Percentiles rank a stretch among this genome's conserved stretches.
These are phyloP conservation scores for Themeda triandra DNA, from an alignment of 176 grass and related monocot genomes.

Conservation along the genomic window DNA sequence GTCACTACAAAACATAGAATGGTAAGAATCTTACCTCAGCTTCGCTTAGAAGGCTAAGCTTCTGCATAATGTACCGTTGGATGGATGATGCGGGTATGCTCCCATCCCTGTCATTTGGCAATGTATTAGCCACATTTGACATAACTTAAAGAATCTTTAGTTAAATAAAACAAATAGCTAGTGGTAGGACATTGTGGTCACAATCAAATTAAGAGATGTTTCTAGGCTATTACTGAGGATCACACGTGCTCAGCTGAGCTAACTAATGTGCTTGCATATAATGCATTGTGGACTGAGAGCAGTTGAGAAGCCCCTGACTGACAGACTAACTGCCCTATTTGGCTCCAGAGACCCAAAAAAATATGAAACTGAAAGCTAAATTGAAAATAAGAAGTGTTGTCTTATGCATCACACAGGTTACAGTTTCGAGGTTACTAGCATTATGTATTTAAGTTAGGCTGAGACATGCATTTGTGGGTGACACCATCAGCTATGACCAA, in stretches of 20 bases:
- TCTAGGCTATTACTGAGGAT: background rate
- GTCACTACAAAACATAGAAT: background rate
- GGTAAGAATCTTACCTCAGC: slow-evolving; percentile 53
- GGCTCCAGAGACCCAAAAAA: background rate
- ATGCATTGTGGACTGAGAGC: background rate
- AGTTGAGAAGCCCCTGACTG: background rate
- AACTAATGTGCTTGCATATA: background rate
- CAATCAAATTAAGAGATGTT: background rate
- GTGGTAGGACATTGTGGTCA: background rate
- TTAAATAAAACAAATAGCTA: slow-evolving; percentile 9
- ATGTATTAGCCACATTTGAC: slow-evolving; percentile 9
- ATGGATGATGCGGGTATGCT: slow-evolving; percentile 72
- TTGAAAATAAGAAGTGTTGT: background rate
- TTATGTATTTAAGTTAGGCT: slow-evolving; percentile 5
- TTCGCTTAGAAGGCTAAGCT: slow-evolving; percentile 68
- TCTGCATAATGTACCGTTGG: slow-evolving; percentile 75
- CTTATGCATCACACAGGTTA: background rate
- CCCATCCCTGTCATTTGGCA: slow-evolving; percentile 63
- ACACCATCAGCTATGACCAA: background rate
- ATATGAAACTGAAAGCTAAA: background rate
- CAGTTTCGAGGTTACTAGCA: background rate
- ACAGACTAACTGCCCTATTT: background rate
- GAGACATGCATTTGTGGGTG: background rate
- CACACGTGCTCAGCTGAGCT: background rate
- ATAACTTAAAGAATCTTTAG: slow-evolving; percentile 7